Percentiles rank a stretch among this genome's conserved stretches.
Conservation (phyloP, 2,329 filamentous ascomycete species). For the Fusarium staphyleae region DNA sequence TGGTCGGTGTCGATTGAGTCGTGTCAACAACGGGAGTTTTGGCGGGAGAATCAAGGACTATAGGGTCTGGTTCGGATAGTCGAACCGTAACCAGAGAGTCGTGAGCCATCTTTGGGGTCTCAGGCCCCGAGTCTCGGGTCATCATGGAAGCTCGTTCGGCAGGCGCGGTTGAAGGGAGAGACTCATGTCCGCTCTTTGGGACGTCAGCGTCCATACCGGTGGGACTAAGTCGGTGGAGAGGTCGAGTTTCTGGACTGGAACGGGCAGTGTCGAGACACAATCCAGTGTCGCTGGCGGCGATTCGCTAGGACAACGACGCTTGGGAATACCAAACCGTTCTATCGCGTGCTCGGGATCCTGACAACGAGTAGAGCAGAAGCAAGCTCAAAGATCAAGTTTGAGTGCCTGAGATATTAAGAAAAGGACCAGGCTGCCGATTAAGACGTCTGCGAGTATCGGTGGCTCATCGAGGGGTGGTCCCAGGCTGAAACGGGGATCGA, state of each 20-base stretch:
- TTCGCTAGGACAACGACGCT: conserved; percentile 32
- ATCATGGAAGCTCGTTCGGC: conserved; percentile 34
- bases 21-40: conserved; percentile 24
- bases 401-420: conserved; percentile 15
- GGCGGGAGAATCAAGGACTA: conserved; percentile 52
- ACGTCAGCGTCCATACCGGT: conserved; percentile 43
- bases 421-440: conserved; percentile 25
- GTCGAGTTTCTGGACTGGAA: conserved; percentile 40
- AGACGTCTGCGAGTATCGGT: conserved; percentile 21
- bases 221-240: conserved; percentile 25
- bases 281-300: conserved; percentile 35
- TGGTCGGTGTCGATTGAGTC: conserved; percentile 40
- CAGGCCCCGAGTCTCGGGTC: conserved; percentile 38
- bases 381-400: conserved; percentile 4
- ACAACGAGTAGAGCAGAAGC: conserved; percentile 15
- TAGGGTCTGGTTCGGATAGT: conserved; percentile 67
- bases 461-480: conserved; percentile 35
- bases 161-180: conserved; percentile 36
- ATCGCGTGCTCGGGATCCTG: conserved; percentile 27
- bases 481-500: conserved; percentile 31
- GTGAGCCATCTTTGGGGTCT: conserved; percentile 53
- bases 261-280: conserved; percentile 40
- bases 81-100: conserved; percentile 83
- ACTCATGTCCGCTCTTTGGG: conserved; percentile 38
- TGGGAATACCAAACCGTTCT: conserved; percentile 15